These are phyloP conservation scores for Croton setiger DNA, from an alignment of 441 rosid species.

Conservation along the genomic window DNA sequence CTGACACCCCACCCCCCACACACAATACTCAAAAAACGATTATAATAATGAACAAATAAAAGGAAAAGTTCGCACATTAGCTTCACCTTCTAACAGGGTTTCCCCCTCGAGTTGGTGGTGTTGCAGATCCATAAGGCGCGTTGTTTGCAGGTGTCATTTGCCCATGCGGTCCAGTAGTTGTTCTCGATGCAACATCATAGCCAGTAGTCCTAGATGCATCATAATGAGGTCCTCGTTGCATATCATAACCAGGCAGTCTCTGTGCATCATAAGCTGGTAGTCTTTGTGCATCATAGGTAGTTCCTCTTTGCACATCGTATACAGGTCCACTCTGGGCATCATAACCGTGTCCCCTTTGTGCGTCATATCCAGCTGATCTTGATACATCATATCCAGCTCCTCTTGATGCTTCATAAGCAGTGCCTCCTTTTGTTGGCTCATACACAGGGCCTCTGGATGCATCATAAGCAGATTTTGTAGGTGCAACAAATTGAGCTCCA, in stretches of 20 bases:
- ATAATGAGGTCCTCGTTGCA: slow-evolving; percentile 29
- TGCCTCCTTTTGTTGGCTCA: slow-evolving; percentile 40
- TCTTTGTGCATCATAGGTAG: slow-evolving; percentile 31
- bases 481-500: slow-evolving; percentile 55
- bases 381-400: slow-evolving; percentile 41
- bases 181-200: slow-evolving; percentile 40
- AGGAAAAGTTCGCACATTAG: background rate
- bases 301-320: slow-evolving; percentile 32
- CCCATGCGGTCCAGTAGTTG: slow-evolving; percentile 31
- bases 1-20: too few species aligned
- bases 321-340: slow-evolving; percentile 38
- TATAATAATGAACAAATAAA: background rate
- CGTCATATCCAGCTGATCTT: slow-evolving; percentile 41
- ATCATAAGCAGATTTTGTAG: slow-evolving; percentile 48
- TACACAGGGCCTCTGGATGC: slow-evolving; percentile 42
- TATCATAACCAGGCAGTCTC: slow-evolving; percentile 33
- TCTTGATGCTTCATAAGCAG: slow-evolving; percentile 33
- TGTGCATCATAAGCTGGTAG: slow-evolving; percentile 32
- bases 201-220: slow-evolving; percentile 29
- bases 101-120: slow-evolving; percentile 51
- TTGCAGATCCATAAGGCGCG: slow-evolving; percentile 48
- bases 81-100: slow-evolving; percentile 55
- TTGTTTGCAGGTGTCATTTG: slow-evolving; percentile 43
- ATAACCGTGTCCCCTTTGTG: slow-evolving; percentile 35
- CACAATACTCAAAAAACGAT: background rate